Base-by-base conservation (phyloP, 306 rosid genomes). In the Oemleria cerasiformis region DNA sequence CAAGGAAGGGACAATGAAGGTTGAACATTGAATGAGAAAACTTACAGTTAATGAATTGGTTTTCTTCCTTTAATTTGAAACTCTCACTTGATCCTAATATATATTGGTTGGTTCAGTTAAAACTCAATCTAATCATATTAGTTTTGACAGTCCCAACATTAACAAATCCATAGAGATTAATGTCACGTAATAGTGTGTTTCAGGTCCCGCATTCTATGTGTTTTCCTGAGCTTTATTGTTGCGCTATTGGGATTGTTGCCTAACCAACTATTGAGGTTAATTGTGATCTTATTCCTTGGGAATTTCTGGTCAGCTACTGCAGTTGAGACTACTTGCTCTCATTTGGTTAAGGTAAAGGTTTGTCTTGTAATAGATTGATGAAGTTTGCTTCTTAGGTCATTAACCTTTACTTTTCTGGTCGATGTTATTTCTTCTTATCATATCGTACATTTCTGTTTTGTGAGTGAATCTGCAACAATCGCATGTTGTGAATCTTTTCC, bases 281-380 rank as follows among this genome's bases (percentile, higher is more conserved):
- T 91, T 73, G 84, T 91, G 77, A 67, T 75, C 76, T 80, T 77
- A 47, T 80, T 77, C 71, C 58, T 89, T 74, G 97, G 90, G 74
- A 84, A 79, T 65, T 85, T 94, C 71, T 91, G 97, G 97, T 94
- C 97, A 11, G 74, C 76, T 77, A 81, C 66, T 76, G 97, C 91
- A 57, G 73, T 87, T 82, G 95, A 91, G 72, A 90, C 87, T 74
- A 75, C 87, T 79, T 89, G 97, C 91, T 87, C 91, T 74, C 95
- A 86, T 81, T 85, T 94, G 88, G 62, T 86, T 59, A 84, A 89
- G 96, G 99, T 86, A 82, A 78, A 75, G 55, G 69, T 75, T 63
- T 67, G 44, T 70, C 19, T 51, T 45, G 14, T 71, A 63, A 15
- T 63, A 67, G 56, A 78, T 54, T 44, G 67, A 10, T 72, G 45